phyloP scores from a whole-genome alignment of 2,329 filamentous ascomycete species.

The Arachnomyces sp. region DNA sequence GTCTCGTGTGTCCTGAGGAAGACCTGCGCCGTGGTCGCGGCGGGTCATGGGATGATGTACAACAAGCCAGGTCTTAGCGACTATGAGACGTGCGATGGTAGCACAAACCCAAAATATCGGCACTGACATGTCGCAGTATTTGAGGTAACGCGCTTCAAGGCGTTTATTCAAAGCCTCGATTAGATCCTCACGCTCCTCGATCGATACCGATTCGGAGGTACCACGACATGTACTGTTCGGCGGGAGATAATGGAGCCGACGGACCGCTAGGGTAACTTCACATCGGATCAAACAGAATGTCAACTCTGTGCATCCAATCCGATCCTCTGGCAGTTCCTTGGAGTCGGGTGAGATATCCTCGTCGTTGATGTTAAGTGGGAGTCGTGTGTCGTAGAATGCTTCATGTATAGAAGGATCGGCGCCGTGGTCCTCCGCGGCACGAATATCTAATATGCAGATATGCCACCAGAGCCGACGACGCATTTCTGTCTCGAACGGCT shows the following conservation, averaged over 20 bases:
- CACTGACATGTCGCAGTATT: slow-evolving; percentile 43
- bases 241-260: slow-evolving; percentile 31
- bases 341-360: slow-evolving; percentile 43
- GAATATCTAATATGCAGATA: slow-evolving; percentile 41
- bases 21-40: slow-evolving; percentile 45
- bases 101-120: slow-evolving; percentile 61
- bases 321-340: slow-evolving; percentile 41
- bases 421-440: slow-evolving; percentile 45
- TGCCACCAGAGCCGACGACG: slow-evolving; percentile 48
- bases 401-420: slow-evolving; percentile 39
- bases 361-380: slow-evolving; percentile 48
- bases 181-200: slow-evolving; percentile 36
- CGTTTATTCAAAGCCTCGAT: slow-evolving; percentile 47
- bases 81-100: slow-evolving; percentile 61
- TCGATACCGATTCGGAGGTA: slow-evolving; percentile 10
- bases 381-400: slow-evolving; percentile 38
- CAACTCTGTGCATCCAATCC: slow-evolving; percentile 47
- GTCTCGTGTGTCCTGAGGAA: slow-evolving; percentile 57
- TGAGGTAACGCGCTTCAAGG: slow-evolving; percentile 50
- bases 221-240: slow-evolving; percentile 20
- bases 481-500: slow-evolving; percentile 46
- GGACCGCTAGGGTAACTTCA: slow-evolving; percentile 42
- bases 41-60: slow-evolving; percentile 67
- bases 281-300: slow-evolving; percentile 46
- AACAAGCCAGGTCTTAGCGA: slow-evolving; percentile 71